Conservation (phyloP, 2,329 filamentous ascomycete genomes). For the Cryphonectria parasitica region DNA sequence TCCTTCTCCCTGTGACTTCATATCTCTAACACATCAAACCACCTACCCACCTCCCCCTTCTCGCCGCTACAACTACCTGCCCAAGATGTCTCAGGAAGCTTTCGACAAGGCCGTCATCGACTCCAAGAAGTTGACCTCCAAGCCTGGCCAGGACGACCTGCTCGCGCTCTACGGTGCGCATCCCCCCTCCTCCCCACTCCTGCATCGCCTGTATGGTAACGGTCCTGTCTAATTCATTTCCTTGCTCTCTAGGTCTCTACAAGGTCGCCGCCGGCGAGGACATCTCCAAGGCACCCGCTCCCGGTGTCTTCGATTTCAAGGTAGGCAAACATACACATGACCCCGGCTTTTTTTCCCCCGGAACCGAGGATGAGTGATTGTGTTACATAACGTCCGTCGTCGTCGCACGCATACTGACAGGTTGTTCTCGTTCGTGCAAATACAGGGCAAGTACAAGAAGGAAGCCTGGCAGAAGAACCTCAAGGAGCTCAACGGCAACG, state of each 20-base stretch:
- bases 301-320: constrained; percentile 74
- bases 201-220: background rate
- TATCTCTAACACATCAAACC: background rate
- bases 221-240: background rate
- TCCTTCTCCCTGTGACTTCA: background rate
- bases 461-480: constrained; percentile 74
- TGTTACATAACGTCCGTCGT: constrained; percentile 13
- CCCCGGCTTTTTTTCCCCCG: background rate
- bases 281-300: constrained; percentile 57
- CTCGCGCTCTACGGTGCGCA: constrained; percentile 64
- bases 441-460: constrained; percentile 78
- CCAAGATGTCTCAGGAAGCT: constrained; percentile 46
- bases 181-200: background rate
- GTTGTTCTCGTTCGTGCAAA: background rate
- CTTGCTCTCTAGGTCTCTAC: constrained; percentile 53
- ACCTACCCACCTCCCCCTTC: background rate
- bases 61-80: background rate
- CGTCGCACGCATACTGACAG: constrained; percentile 7
- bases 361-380: background rate
- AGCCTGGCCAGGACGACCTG: constrained; percentile 67
- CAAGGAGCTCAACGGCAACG: constrained; percentile 49
- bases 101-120: constrained; percentile 64
- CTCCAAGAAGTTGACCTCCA: constrained; percentile 68
- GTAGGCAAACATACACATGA: constrained; percentile 44
- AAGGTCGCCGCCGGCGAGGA: constrained; percentile 63